Percentiles rank a stretch among this genome's conserved stretches.
These are phyloP conservation scores for Dictyophora rubrovolvata DNA, from an alignment of 768 basidiomycete species.

Conservation along the genomic window DNA sequence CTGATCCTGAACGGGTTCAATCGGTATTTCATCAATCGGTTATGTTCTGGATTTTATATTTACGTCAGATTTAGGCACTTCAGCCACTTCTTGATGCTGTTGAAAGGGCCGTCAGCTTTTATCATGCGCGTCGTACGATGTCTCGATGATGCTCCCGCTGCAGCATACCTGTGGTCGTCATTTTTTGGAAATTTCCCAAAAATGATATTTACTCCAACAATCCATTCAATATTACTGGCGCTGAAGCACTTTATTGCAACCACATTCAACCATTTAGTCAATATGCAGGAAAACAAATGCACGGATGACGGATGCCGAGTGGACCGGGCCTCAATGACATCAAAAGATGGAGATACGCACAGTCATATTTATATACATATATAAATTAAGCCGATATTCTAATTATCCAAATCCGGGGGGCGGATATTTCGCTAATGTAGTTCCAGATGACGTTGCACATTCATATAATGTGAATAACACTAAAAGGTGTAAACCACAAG, in stretches of 20 bases:
- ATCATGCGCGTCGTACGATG: constrained; percentile 30
- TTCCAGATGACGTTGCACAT: constrained; percentile 45
- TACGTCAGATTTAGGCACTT: constrained; percentile 45
- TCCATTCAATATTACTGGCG: too few species aligned
- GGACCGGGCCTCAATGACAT: too few species aligned
- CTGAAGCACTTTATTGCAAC: too few species aligned
- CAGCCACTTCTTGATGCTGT: constrained; percentile 65
- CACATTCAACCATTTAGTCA: too few species aligned
- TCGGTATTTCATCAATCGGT: constrained; percentile 33
- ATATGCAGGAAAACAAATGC: too few species aligned
- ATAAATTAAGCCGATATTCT: neutral
- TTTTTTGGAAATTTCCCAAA: too few species aligned
- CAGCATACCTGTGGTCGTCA: too few species aligned
- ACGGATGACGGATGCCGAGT: too few species aligned
- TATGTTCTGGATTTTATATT: neutral
- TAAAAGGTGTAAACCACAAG: constrained; percentile 67
- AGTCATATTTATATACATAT: constrained; percentile 1
- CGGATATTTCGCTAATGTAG: constrained; percentile 42
- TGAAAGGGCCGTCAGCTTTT: constrained; percentile 58
- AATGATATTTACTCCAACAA: too few species aligned
- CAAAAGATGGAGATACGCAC: too few species aligned
- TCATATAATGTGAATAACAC: constrained; percentile 74
- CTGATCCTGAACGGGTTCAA: constrained; percentile 54
- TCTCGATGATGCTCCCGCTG: neutral
- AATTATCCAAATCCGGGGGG: constrained; percentile 27